These are phyloP conservation scores for Colletotrichum sojae DNA, from an alignment of 2,329 filamentous ascomycete genomes.

Conservation along the genomic window DNA sequence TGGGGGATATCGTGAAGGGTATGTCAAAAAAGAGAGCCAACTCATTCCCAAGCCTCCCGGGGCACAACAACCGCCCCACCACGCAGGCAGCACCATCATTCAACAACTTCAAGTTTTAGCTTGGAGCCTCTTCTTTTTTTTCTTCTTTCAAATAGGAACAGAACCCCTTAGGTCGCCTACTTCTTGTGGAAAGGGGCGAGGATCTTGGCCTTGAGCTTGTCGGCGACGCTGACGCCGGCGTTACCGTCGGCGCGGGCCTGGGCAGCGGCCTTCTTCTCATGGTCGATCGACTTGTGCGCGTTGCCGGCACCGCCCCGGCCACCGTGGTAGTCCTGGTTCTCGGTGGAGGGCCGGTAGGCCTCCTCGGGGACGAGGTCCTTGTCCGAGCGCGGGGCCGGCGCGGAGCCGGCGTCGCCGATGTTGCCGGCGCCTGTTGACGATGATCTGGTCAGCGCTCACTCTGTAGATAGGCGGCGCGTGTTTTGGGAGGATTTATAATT, in stretches of 20 bases:
- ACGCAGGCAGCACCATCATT: neutral
- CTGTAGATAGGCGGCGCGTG: neutral
- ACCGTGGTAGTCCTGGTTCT: conserved; percentile 67
- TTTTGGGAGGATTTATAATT: no score
- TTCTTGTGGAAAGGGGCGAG: conserved; percentile 64
- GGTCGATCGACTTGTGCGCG: conserved; percentile 49
- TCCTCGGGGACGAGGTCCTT: conserved; percentile 66
- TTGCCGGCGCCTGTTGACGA: conserved; percentile 66
- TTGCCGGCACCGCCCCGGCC: conserved; percentile 74
- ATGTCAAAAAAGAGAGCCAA: conserved; percentile 22
- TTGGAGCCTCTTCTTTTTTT: neutral
- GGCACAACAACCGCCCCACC: neutral
- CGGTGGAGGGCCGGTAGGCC: conserved; percentile 63
- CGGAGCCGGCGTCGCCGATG: conserved; percentile 65
- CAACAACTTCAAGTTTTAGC: neutral
- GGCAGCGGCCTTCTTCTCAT: conserved; percentile 49
- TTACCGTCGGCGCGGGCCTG: conserved; percentile 44
- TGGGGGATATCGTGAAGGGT: conserved; percentile 40
- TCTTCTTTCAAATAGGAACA: no score
- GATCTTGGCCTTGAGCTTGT: conserved; percentile 71
- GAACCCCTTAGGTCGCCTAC: no score
- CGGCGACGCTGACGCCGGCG: conserved; percentile 63
- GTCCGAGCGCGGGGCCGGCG: conserved; percentile 60
- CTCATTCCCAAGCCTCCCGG: neutral
- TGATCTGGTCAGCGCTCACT: neutral